Conservation (phyloP, 2,329 filamentous ascomycete genomes). For the Dothideomycetes sp. region DNA sequence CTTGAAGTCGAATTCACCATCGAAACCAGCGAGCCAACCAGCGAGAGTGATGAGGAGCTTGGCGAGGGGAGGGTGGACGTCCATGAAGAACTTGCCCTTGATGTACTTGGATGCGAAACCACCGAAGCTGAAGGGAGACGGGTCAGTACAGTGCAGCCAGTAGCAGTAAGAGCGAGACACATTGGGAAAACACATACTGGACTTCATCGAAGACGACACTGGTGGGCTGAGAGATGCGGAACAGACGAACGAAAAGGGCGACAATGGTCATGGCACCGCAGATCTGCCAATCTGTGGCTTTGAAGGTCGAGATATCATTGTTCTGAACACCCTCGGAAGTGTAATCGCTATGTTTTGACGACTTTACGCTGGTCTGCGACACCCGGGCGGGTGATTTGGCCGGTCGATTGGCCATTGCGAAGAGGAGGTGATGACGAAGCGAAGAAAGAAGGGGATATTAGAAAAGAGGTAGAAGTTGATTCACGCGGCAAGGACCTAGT, state of each 20-base stretch:
- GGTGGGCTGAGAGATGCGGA: slow-evolving; percentile 89
- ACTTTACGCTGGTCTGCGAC: not conserved
- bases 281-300: slow-evolving; percentile 71
- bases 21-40: slow-evolving; percentile 88
- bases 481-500: not conserved
- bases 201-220: slow-evolving; percentile 99
- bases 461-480: no score
- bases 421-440: not conserved
- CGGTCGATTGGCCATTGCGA: slow-evolving; percentile 8
- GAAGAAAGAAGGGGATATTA: slow-evolving; percentile 1
- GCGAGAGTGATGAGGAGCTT: slow-evolving; percentile 94
- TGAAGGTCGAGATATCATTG: slow-evolving; percentile 85
- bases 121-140: slow-evolving; percentile 60
- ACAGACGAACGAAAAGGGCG: slow-evolving; percentile 72
- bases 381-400: slow-evolving; percentile 12
- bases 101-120: slow-evolving; percentile 99
- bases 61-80: slow-evolving; percentile 94
- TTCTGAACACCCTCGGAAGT: slow-evolving; percentile 72
- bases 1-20: slow-evolving; percentile 97
- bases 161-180: not conserved
- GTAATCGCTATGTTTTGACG: slow-evolving; percentile 42
- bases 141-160: slow-evolving; percentile 19
- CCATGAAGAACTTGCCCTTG: slow-evolving; percentile 99
- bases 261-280: slow-evolving; percentile 64
- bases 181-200: slow-evolving; percentile 87